A percentile compares a stretch with the other conserved stretches of the same genome.
Evolutionary conservation across 441 rosid species (phyloP).

Genomic region (Dalechampia spathulata): DNA sequence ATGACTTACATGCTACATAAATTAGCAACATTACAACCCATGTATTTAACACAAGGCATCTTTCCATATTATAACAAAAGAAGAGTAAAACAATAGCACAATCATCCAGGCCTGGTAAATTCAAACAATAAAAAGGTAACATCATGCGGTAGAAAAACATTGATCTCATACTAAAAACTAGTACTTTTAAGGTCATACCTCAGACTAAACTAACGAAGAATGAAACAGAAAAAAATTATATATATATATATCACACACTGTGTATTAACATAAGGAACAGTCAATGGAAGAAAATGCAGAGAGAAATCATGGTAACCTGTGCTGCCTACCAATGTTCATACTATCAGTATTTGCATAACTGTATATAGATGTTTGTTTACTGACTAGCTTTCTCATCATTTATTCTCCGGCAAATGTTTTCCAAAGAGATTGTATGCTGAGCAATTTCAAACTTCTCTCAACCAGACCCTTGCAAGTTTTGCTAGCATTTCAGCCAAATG

Average conservation of each 20-base stretch:
- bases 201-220: slow-evolving; percentile 5
- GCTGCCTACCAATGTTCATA: slow-evolving; percentile 11
- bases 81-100: no score
- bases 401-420: slow-evolving; percentile 17
- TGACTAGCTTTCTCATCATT: slow-evolving; percentile 15
- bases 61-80: no score
- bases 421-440: slow-evolving; percentile 9
- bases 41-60: no score
- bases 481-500: slow-evolving; percentile 7
- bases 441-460: slow-evolving; percentile 7
- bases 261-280: slow-evolving; percentile 16
- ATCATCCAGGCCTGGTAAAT: background rate
- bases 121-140: background rate
- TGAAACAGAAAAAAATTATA: no score
- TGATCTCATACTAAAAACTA: slow-evolving; percentile 14
- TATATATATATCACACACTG: slow-evolving; percentile 16
- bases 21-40: no score
- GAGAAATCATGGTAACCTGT: slow-evolving; percentile 14
- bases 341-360: slow-evolving; percentile 11
- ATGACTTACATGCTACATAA: no score
- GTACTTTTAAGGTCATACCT: slow-evolving; percentile 7
- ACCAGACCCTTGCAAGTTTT: slow-evolving; percentile 10
- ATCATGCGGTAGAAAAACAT: slow-evolving; percentile 1
- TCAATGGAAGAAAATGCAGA: slow-evolving; percentile 6
- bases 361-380: slow-evolving; percentile 13